phyloP scores from a whole-genome alignment of 805 yeast species.

The Saccharomycopsis fodiens region DNA sequence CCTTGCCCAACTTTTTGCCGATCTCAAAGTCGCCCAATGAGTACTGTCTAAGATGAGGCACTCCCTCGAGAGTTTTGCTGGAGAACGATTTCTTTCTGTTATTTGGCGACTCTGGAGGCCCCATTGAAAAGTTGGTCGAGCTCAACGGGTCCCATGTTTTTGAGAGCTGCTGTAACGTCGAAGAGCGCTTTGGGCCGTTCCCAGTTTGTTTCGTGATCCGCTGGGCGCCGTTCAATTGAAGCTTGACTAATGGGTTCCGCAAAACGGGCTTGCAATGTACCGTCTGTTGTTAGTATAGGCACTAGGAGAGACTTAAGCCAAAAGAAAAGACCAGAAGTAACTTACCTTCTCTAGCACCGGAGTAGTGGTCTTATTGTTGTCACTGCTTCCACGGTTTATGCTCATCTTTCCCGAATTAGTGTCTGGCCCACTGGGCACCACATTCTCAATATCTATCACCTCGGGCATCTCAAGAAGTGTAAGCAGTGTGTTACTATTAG shows the following conservation, averaged over 20 bases:
- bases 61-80: neutral
- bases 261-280: neutral
- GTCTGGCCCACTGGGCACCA: no score
- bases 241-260: conserved; percentile 20
- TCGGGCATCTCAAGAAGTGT: neutral
- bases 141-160: conserved; percentile 18
- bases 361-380: no score
- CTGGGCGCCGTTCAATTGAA: conserved; percentile 17
- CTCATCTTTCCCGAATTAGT: no score
- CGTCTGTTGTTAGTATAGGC: neutral
- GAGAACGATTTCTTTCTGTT: neutral
- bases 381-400: no score
- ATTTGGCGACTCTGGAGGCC: neutral
- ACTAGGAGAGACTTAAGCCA: neutral
- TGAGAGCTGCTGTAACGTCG: conserved; percentile 3
- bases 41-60: conserved; percentile 23
- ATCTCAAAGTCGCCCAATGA: conserved; percentile 66
- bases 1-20: conserved; percentile 78
- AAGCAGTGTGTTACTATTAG: neutral
- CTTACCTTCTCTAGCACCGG: conserved; percentile 1
- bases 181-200: neutral
- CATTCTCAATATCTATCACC: neutral
- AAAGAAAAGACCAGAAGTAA: no score
- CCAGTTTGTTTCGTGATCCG: conserved; percentile 2
- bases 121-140: conserved; percentile 5